Evolutionary conservation across 2,329 filamentous ascomycete species (phyloP), one percentile per base, ranked within the genome.

Genomic region (Zymoseptoria ardabiliae): DNA sequence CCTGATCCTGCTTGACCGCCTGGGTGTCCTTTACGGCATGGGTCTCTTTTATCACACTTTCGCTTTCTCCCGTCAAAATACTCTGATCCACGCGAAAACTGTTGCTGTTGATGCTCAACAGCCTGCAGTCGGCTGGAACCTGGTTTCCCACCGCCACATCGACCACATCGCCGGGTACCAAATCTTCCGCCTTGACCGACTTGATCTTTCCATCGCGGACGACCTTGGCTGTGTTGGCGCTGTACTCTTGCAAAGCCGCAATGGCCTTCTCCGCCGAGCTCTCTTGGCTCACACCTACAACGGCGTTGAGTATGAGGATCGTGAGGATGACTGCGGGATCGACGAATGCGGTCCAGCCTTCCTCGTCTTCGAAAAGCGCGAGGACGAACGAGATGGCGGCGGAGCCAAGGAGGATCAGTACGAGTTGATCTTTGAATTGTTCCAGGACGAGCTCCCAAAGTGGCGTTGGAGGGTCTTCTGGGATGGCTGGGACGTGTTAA

Each of bases 181-280:
- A 78, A 65, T 97, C 91, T 70, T 99, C 94, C n/a, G 94, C 94
- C 80, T 94, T 96, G 78, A 99, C 79, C 66, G 89, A 85, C 65
- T 86, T 85, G 63, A 93, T 80, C 68, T 87, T 84, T 55, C 93
- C 91, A 77, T 93, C 87, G 70, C 94, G 89, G 60, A 96, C 76
- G 56, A 96, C 93, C 73, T 93, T 99, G 68, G 94, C 93, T 76
- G 96, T 91, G 76, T 97, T 99, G 71, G 94, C 94, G 28, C 93
- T 97, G 79, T 99, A 99, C 83, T 99, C 93, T 77, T 99, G 94
- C 59, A 99, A 84, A 51, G 94, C 94, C 23, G 94, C 92, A 73
- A 99, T 99, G 55, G 94, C 94, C 79, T 97, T 97, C 76, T 99
- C 94, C 66, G 94, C 94, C 72, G 92, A 97, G 77, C 90, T 97